Base-by-base conservation (phyloP, 2,329 filamentous ascomycete genomes). In the Cercospora brassicicola region DNA sequence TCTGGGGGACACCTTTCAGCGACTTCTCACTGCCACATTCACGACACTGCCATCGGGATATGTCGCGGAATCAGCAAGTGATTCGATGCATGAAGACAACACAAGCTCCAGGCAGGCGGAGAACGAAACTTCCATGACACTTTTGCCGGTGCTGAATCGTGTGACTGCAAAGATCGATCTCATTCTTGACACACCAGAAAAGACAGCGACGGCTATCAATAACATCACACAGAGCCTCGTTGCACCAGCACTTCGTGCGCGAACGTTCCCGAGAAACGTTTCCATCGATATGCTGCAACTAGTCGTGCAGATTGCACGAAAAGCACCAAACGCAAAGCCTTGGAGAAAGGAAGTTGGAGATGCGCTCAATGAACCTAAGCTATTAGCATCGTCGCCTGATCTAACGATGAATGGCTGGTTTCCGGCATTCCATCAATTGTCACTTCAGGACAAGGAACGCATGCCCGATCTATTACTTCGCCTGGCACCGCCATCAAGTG, bases 281-380 rank as follows among this genome's bases (percentile, higher is more conserved):
- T 91, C 90, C 11, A 85, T 86, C 67, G 89, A 86, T 67, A 88
- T 91, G 7, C 81, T 99, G 63, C 84, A 85, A 13, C 85, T 99
- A 13, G 81, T 98, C 2, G 89, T 90, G 64, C 89, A 94, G 71
- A 86, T 98, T 64, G 88, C 91, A 0, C 89, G 89, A 73, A 84
- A 97, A 30, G 88, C 91, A 2, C 91, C 91, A 72, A 91, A 91
- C 64, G 91, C 94, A 69, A 97, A 96, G 79, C 85, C 89, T 1
- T 97, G 94, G 93, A 96, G 91, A 81, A 97, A 94, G 78, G 96
- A 99, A 74, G 86, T 98, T 1, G 85, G 88, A 0, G 95, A 98
- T 77, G 93, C 93, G 0, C 97, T 98, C 81, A 95, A 96, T 75
- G 94, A 99, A 77, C 77, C 89, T 7, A 90, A 89, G 68, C 94